Evolutionary conservation across 345 rosid genomes (phyloP).

Genomic region (Moricandia moricandioides): DNA sequence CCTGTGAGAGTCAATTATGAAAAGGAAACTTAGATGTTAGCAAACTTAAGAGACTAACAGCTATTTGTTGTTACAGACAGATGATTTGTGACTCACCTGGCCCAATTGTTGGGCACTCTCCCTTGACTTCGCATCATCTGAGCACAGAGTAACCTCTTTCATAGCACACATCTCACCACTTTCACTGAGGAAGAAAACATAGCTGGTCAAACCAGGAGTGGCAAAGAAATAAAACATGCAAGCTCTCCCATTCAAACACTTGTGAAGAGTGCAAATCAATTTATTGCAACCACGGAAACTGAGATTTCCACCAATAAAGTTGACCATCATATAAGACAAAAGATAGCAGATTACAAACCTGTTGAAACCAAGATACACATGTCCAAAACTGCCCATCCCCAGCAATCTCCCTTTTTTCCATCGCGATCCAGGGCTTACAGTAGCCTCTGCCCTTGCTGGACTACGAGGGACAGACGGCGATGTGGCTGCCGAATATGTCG

Average conservation of each 20-base stretch:
- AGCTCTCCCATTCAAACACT: neutral
- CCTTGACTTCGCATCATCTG: conserved; percentile 80
- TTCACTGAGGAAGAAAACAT: conserved; percentile 47
- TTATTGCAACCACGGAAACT: too few relatives aligned
- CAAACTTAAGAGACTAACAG: neutral
- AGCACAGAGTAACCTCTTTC: conserved; percentile 78
- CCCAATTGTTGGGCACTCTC: conserved; percentile 72
- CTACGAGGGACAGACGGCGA: conserved; percentile 97
- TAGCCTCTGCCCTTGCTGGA: conserved; percentile 84
- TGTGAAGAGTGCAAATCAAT: too few relatives aligned
- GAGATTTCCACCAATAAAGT: too few relatives aligned
- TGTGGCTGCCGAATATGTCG: conserved; percentile 78
- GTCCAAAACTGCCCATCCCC: conserved; percentile 69
- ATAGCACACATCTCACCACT: conserved; percentile 88
- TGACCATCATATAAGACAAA: too few relatives aligned
- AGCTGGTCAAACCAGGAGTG: conserved; percentile 16
- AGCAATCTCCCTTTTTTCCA: conserved; percentile 67
- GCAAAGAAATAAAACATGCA: neutral
- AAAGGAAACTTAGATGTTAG: conserved; percentile 1
- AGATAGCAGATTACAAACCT: conserved; percentile 35
- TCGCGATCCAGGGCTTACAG: conserved; percentile 58
- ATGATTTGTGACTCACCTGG: conserved; percentile 46
- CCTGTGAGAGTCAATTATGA: conserved; percentile 42
- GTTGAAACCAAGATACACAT: conserved; percentile 72
- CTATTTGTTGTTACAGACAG: neutral